Evolutionary conservation across 1,284 basidiomycete species (phyloP).

Genomic region (Ustilago esculenta): DNA sequence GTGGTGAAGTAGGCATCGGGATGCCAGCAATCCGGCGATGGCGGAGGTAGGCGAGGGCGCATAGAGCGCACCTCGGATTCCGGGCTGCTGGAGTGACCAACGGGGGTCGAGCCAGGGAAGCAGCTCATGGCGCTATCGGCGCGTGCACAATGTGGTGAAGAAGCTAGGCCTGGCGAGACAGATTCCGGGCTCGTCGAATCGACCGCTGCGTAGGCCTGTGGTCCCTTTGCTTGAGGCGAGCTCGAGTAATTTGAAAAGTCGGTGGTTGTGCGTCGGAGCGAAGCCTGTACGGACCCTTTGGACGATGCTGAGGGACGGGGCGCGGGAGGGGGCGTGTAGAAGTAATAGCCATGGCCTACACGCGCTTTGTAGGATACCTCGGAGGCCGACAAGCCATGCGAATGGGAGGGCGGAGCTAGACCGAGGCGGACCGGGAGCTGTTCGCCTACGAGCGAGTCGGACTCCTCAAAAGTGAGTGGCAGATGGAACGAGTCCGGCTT

Average conservation of each 20-base stretch:
- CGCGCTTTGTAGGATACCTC: conserved; percentile 39
- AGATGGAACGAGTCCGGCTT: conserved; percentile 29
- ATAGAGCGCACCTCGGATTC: neutral
- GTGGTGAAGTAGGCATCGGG: conserved; percentile 43
- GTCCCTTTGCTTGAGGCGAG: conserved; percentile 1
- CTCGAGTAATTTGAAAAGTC: conserved; percentile 9
- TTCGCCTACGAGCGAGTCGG: conserved; percentile 27
- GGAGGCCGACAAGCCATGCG: conserved; percentile 17
- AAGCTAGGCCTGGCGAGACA: conserved; percentile 3
- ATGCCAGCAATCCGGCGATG: conserved; percentile 44
- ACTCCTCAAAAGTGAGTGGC: conserved; percentile 30
- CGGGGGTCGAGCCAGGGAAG: conserved; percentile 10
- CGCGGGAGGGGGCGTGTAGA: conserved; percentile 49
- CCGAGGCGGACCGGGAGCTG: conserved; percentile 54
- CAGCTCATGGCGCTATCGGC: conserved; percentile 17
- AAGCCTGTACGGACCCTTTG: neutral
- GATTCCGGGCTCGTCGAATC: conserved; percentile 11
- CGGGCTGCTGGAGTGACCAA: conserved; percentile 3
- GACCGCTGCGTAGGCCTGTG: neutral
- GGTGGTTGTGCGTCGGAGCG: conserved; percentile 17
- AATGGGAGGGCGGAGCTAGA: conserved; percentile 45
- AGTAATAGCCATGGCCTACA: conserved; percentile 50
- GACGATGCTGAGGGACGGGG: neutral
- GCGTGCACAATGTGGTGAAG: conserved; percentile 13
- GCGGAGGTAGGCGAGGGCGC: conserved; percentile 11